Evolutionary conservation across 2,329 filamentous ascomycete genomes (phyloP).

Genomic region (Calonectria hongkongensis): DNA sequence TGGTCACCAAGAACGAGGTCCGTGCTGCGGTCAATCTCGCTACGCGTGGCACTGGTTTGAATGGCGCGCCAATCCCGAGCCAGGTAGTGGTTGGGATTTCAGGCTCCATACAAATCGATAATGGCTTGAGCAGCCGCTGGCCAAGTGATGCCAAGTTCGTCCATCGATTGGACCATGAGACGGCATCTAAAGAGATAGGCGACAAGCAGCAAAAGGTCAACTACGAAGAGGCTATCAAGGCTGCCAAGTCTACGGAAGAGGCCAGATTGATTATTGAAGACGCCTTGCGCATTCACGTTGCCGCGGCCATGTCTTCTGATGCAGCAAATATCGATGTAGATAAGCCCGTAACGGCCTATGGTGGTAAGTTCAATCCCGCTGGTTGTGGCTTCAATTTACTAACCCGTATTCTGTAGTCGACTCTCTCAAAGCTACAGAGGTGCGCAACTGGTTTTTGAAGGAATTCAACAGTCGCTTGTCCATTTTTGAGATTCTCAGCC

Average conservation of each 20-base stretch:
- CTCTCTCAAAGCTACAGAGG: conserved; percentile 7
- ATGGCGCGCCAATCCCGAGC: neutral
- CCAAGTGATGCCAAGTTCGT: neutral
- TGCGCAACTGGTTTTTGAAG: conserved; percentile 10
- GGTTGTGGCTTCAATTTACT: neutral
- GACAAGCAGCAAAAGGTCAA: neutral
- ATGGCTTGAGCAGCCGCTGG: conserved; percentile 1
- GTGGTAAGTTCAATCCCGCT: neutral
- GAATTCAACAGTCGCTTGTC: conserved; percentile 1
- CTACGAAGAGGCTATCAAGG: neutral
- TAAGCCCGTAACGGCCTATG: neutral
- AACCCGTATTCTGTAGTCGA: neutral
- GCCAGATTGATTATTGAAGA: conserved; percentile 11
- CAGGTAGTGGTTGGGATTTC: conserved; percentile 5
- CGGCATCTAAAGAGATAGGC: neutral
- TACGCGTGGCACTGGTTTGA: neutral
- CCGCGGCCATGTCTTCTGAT: neutral
- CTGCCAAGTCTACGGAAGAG: neutral
- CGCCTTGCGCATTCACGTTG: neutral
- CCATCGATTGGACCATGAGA: neutral
- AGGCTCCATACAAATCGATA: neutral
- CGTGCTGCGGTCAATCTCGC: conserved; percentile 1
- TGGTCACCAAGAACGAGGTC: conserved; percentile 7
- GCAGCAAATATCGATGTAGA: conserved; percentile 9
- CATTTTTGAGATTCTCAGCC: conserved; percentile 7